A percentile compares a stretch with the other conserved stretches of the same genome.
Evolutionary conservation across 257 asterid genomes (phyloP).

Genomic region (Nicotiana attenuata): DNA sequence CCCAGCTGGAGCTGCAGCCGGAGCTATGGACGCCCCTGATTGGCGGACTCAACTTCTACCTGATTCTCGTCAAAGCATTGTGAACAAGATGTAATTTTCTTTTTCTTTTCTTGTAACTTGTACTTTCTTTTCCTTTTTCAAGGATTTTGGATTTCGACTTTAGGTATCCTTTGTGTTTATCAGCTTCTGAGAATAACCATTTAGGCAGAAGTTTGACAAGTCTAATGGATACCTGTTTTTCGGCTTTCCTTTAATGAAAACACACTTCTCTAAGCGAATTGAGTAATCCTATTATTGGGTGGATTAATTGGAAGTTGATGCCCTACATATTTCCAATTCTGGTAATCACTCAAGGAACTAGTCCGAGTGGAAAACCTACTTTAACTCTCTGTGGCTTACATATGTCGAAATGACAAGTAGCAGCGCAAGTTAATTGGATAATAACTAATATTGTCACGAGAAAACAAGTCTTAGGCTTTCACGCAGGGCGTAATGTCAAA

Average conservation of each 20-base stretch:
- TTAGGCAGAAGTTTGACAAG: background rate
- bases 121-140: background rate
- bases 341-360: background rate
- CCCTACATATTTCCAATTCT: background rate
- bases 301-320: background rate
- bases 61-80: conserved; percentile 61
- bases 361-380: background rate
- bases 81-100: conserved; percentile 46
- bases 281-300: too few species aligned
- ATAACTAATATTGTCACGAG: background rate
- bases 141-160: background rate
- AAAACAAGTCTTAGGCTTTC: background rate
- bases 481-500: background rate
- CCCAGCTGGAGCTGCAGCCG: background rate
- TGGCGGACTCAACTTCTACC: conserved; percentile 70
- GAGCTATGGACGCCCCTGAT: conserved; percentile 14
- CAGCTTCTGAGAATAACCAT: background rate
- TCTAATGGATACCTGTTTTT: background rate
- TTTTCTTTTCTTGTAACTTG: background rate
- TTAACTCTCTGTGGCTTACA: background rate
- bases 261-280: too few species aligned
- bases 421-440: background rate
- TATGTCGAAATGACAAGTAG: background rate
- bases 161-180: background rate
- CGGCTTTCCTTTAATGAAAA: background rate